phyloP scores from a whole-genome alignment of 2,329 filamentous ascomycete species.

The Xylaria sp. region DNA sequence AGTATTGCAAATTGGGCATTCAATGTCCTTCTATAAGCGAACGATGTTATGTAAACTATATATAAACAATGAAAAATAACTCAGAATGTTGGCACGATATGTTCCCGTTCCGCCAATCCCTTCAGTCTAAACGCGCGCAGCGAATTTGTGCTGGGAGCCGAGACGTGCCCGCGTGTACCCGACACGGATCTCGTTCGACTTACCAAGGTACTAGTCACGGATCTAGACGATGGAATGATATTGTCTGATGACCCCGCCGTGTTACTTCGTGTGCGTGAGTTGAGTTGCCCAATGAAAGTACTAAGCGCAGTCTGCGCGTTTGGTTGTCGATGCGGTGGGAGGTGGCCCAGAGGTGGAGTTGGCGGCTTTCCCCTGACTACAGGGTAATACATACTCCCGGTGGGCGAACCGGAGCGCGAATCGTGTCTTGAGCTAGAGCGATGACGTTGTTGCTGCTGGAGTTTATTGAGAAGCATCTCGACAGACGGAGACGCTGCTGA shows the following conservation, averaged over 20 bases:
- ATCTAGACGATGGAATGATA: conserved; percentile 4
- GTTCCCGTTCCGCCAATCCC: conserved; percentile 38
- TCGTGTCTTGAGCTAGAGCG: conserved; percentile 33
- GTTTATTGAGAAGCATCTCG: conserved; percentile 42
- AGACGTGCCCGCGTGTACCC: conserved; percentile 32
- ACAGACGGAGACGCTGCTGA: conserved; percentile 32
- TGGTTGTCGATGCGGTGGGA: conserved; percentile 1
- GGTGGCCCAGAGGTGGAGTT: conserved; percentile 7
- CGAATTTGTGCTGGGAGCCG: conserved; percentile 44
- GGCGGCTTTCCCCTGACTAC: conserved; percentile 17
- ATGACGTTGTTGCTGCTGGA: conserved; percentile 35
- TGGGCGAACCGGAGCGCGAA: conserved; percentile 35
- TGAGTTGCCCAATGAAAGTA: conserved; percentile 20
- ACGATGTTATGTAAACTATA: neutral
- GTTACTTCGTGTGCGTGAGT: conserved; percentile 22
- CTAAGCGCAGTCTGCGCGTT: conserved; percentile 1
- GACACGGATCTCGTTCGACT: conserved; percentile 17
- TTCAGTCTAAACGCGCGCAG: conserved; percentile 46
- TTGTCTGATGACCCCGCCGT: conserved; percentile 4
- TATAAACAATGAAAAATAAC: conserved; percentile 10
- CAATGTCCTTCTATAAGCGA: conserved; percentile 6
- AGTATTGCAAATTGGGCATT: neutral
- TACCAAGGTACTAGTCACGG: neutral
- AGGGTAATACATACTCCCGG: conserved; percentile 24
- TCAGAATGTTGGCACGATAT: conserved; percentile 45